Evolutionary conservation across 805 yeast genomes (phyloP).

Genomic region (Saccharomycodes ludwigii): DNA sequence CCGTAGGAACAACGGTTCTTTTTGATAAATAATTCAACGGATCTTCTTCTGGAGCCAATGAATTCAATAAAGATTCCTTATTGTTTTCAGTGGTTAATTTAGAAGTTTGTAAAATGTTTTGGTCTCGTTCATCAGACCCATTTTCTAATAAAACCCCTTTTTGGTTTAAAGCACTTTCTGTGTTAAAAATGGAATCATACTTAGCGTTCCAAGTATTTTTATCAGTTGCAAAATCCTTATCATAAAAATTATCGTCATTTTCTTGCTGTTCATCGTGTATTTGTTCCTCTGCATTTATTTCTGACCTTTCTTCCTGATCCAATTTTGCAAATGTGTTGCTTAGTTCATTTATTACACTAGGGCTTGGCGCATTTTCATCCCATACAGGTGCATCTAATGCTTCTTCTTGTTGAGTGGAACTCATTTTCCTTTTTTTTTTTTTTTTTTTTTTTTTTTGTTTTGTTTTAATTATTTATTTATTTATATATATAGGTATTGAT

Average conservation of each 20-base stretch:
- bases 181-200: constrained; percentile 14
- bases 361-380: constrained; percentile 19
- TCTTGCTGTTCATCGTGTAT: constrained; percentile 9
- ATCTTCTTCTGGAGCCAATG: constrained; percentile 20
- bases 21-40: constrained; percentile 34
- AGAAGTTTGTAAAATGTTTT: background rate
- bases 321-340: constrained; percentile 8
- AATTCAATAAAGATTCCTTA: constrained; percentile 14
- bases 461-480: too few relatives aligned
- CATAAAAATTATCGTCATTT: constrained; percentile 10
- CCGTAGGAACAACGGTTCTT: constrained; percentile 19
- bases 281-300: background rate
- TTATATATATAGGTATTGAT: too few relatives aligned
- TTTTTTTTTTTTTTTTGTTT: too few relatives aligned
- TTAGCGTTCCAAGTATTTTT: constrained; percentile 6
- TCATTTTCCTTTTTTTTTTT: too few relatives aligned
- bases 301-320: background rate
- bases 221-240: constrained; percentile 6
- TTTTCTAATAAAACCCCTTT: too few relatives aligned
- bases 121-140: constrained; percentile 8
- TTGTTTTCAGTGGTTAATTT: constrained; percentile 6
- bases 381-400: constrained; percentile 23
- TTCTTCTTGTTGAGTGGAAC: too few relatives aligned
- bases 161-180: constrained; percentile 13
- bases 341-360: constrained; percentile 6